These are phyloP conservation scores for Polyporus arcularius DNA, from an alignment of 768 basidiomycete genomes.

Conservation along the genomic window DNA sequence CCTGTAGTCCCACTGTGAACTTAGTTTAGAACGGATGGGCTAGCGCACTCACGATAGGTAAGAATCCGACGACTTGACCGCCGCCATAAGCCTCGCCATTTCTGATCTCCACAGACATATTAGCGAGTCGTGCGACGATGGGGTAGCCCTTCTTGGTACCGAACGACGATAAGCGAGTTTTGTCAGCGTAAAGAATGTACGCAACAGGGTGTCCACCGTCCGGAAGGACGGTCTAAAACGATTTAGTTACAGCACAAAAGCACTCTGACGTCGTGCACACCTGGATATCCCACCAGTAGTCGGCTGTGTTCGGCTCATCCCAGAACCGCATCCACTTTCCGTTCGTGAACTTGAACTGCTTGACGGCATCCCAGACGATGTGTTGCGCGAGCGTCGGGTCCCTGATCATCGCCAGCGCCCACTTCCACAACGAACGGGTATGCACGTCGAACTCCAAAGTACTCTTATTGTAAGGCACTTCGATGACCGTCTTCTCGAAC, in stretches of 20 bases:
- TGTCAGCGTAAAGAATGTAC: no score
- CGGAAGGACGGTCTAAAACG: no score
- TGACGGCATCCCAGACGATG: constrained; percentile 36
- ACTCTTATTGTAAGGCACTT: constrained; percentile 13
- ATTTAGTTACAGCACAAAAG: no score
- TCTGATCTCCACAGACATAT: no score
- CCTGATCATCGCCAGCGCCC: constrained; percentile 30
- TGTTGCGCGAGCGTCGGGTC: constrained; percentile 26
- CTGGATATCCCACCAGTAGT: constrained; percentile 40
- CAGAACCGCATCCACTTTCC: constrained; percentile 30
- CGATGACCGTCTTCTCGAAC: neutral
- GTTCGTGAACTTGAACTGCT: constrained; percentile 31
- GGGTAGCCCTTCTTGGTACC: no score
- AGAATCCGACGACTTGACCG: no score
- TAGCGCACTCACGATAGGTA: constrained; percentile 18
- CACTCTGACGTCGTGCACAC: no score
- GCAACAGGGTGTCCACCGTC: no score
- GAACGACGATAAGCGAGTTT: no score
- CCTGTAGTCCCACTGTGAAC: constrained; percentile 26
- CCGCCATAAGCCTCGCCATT: no score
- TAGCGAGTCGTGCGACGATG: no score
- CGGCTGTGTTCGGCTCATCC: constrained; percentile 41
- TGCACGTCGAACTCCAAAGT: constrained; percentile 23
- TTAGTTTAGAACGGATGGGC: neutral
- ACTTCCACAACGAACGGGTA: constrained; percentile 28